These are phyloP conservation scores for Colletotrichum abscissum DNA, from an alignment of 2,329 filamentous ascomycete genomes.

Conservation along the genomic window DNA sequence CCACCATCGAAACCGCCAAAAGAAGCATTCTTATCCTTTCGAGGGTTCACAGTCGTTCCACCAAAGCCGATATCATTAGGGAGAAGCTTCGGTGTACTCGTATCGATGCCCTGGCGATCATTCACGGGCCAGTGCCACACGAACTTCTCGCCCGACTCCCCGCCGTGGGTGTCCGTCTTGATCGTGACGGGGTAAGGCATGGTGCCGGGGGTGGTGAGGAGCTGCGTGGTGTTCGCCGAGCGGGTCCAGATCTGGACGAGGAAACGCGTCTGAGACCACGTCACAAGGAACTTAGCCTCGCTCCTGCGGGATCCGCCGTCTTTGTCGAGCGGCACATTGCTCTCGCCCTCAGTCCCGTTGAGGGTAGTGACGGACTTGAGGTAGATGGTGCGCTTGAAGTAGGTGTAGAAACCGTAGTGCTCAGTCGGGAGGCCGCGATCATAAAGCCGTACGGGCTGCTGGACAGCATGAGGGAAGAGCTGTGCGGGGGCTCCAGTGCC, in stretches of 20 bases:
- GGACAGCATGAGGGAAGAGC: slow-evolving; percentile 75
- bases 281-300: slow-evolving; percentile 67
- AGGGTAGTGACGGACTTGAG: slow-evolving; percentile 69
- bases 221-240: slow-evolving; percentile 53
- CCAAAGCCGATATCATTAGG: slow-evolving; percentile 61
- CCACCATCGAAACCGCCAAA: slow-evolving; percentile 73
- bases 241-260: slow-evolving; percentile 76
- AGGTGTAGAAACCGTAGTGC: slow-evolving; percentile 94
- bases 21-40: slow-evolving; percentile 54
- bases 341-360: slow-evolving; percentile 54
- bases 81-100: slow-evolving; percentile 56
- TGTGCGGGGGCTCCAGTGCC: slow-evolving; percentile 79
- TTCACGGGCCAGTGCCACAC: slow-evolving; percentile 65
- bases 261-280: slow-evolving; percentile 70
- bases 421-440: slow-evolving; percentile 84
- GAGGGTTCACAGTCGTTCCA: slow-evolving; percentile 65
- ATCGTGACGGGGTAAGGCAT: slow-evolving; percentile 74
- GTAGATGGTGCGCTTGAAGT: slow-evolving; percentile 90
- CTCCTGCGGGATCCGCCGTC: slow-evolving; percentile 65
- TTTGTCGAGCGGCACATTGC: slow-evolving; percentile 58
- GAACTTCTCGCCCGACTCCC: slow-evolving; percentile 62
- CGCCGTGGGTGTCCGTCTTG: slow-evolving; percentile 72
- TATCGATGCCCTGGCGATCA: slow-evolving; percentile 56
- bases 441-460: slow-evolving; percentile 86
- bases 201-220: slow-evolving; percentile 62